Evolutionary conservation across 2,329 filamentous ascomycete genomes (phyloP).

Genomic region (Aspergillus floridensis): DNA sequence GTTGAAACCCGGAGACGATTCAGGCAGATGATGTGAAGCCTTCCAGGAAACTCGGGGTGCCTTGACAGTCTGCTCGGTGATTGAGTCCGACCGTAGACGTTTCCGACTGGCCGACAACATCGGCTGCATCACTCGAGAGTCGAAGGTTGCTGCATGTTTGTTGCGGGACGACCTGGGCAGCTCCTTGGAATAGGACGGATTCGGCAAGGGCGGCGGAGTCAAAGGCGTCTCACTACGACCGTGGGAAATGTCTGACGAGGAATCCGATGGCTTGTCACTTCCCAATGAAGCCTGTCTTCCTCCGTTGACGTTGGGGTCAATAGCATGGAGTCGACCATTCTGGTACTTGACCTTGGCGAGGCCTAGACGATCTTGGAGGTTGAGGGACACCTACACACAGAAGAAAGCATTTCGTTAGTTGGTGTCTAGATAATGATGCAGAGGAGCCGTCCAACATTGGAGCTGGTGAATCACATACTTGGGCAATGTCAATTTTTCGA

Average conservation of each 20-base stretch:
- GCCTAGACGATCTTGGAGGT: constrained; percentile 88
- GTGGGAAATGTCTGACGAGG: constrained; percentile 79
- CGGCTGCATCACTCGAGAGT: constrained; percentile 43
- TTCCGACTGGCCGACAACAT: constrained; percentile 58
- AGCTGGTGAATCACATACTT: constrained; percentile 29
- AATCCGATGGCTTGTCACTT: constrained; percentile 79
- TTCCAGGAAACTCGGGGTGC: constrained; percentile 69
- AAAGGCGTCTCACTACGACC: constrained; percentile 49
- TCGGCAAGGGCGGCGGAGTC: constrained; percentile 82
- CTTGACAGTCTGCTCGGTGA: constrained; percentile 55
- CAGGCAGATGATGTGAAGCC: constrained; percentile 69
- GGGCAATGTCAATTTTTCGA: constrained; percentile 43
- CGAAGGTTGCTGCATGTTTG: constrained; percentile 45
- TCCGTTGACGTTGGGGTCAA: constrained; percentile 71
- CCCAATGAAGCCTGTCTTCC: constrained; percentile 62
- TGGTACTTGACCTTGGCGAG: constrained; percentile 97
- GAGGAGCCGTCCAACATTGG: not conserved
- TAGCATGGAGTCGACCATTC: constrained; percentile 86
- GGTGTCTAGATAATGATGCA: not conserved
- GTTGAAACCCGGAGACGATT: constrained; percentile 83
- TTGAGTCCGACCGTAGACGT: constrained; percentile 67
- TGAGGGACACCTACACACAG: constrained; percentile 74
- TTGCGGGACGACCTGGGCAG: constrained; percentile 57
- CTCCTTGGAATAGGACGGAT: constrained; percentile 80
- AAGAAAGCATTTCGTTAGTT: constrained; percentile 22